Evolutionary conservation across 2,329 filamentous ascomycete genomes (phyloP), one percentile per base, ranked within the genome.

Genomic region (Pseudopyrenochaeta lycopersici): DNA sequence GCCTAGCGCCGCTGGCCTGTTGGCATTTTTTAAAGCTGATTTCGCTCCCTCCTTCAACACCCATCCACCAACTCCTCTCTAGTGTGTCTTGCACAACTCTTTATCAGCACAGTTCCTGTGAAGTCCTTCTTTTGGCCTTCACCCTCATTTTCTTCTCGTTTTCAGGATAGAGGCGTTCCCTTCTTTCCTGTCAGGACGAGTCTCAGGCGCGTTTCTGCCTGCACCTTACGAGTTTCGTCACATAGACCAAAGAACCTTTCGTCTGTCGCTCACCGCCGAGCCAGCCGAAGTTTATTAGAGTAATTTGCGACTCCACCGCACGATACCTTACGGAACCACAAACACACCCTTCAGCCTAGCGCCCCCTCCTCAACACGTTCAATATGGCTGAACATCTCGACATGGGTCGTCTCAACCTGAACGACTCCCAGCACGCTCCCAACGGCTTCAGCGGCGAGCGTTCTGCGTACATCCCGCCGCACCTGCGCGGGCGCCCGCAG

Each of bases 381-480:
- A 76, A 60, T 53, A 76, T 76, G 73, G 73, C 73, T 72, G 73
- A 76, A 54, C 88, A 93, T 82, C 85, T 95, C 71, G 91, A 92
- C 82, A 92, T 94, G 85, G 85, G 84, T 75, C 86, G 87, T 75
- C 82, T 94, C 71, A 88, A 81, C 78, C 82, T 94, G 62, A 86
- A 85, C 74, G 86, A 88, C 64, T 86, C 84, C 57, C 82, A 86
- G 77, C 85, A 87, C 73, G 85, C 84, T 64, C 75, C 78, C 46
- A 78, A 79, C 71, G 79, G 75, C 72, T 77, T 78, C 68, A 79
- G 82, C 63, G 68, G 72, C 56, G 83, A 80, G 66, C 88, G 89
- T 71, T 90, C 90, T 74, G 83, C 86, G 52, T 95, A 95, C 83
- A 92, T 95, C 65, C 91, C 91, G 64, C 91, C 91, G 77, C 91